phyloP scores from a whole-genome alignment of 106 monocot species.

The Dioscorea dumetorum region DNA sequence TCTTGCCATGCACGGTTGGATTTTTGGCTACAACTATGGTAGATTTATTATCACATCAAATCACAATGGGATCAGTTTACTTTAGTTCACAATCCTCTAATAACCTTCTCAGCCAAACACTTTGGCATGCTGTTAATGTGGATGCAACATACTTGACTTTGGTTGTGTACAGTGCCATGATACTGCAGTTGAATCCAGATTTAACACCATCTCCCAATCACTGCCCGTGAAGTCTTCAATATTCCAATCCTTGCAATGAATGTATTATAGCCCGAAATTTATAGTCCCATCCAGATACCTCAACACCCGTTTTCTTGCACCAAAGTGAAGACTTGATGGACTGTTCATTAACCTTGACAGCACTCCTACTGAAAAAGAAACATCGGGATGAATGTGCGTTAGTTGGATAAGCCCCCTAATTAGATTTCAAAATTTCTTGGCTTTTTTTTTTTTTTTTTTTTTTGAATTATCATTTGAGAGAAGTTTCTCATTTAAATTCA shows the following conservation, averaged over 20 bases:
- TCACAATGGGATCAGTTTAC: no score
- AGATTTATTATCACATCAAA: no score
- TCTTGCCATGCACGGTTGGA: no score
- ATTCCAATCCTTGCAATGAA: no score
- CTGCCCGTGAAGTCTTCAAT: no score
- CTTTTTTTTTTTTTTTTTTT: no score
- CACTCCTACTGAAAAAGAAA: neutral
- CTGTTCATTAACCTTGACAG: neutral
- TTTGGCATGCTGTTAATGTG: conserved; percentile 5
- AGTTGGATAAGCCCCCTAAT: neutral
- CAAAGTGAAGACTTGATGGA: neutral
- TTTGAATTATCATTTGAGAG: no score
- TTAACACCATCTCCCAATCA: no score
- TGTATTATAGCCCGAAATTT: conserved; percentile 10
- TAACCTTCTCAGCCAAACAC: conserved; percentile 9
- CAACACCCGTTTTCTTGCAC: neutral
- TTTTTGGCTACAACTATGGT: no score
- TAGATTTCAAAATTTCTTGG: neutral
- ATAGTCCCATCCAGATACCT: neutral
- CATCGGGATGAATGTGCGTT: neutral
- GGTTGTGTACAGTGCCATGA: conserved; percentile 11
- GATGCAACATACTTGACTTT: conserved; percentile 16
- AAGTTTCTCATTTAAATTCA: neutral
- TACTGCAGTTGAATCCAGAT: no score
- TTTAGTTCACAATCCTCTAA: no score